Evolutionary conservation across 208 protist genomes (phyloP), one percentile per base, ranked within the genome.

Genomic region (Trypanosoma platydactyli): DNA sequence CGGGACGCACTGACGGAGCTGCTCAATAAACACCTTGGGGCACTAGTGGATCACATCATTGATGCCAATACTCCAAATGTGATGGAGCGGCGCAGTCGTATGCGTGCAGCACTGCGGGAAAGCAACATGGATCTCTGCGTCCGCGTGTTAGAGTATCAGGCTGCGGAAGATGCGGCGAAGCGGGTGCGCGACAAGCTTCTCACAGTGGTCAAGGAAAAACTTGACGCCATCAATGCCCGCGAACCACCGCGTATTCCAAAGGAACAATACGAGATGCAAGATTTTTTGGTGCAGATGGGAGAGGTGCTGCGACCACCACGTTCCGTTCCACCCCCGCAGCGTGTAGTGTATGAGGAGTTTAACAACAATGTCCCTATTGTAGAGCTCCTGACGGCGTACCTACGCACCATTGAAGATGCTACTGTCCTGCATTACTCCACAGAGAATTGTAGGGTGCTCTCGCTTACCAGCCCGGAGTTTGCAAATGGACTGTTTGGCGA

Each of bases 311-410:
- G 95, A 42, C 96, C 98, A 38, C 72, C 78, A 16, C 90, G 92
- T 38, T 89, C 82, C 55, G 78, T 98, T 42, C 71, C 86, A n/a
- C 65, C 79, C 1, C 61, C 83, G 40, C 97, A 99, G 64, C 80
- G 82, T 33, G 66, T 80, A n/a, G 90, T 98, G 11, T 99, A 98
- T 80, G 81, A 91, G 25, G 93, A 99, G 53, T 99, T 98, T 71
- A 85, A 76, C 54, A 92, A 86, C 65, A 79, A 84, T 46, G 57
- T 91, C 27, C 91, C 92, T 20, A 85, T 81, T 25, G 76, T 97
- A 38, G 75, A 82, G 5, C 72, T 89, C 24, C 85, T 98, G 50
- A 80, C 52, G 20, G 71, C 65, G 40, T 52, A 73, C 58, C 68
- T 96, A 46, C 83, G 81, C 49, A 67, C 59, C 50, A 64, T 93